Evolutionary conservation across 1,284 basidiomycete genomes (phyloP).

Genomic region (Agaricales sp.): DNA sequence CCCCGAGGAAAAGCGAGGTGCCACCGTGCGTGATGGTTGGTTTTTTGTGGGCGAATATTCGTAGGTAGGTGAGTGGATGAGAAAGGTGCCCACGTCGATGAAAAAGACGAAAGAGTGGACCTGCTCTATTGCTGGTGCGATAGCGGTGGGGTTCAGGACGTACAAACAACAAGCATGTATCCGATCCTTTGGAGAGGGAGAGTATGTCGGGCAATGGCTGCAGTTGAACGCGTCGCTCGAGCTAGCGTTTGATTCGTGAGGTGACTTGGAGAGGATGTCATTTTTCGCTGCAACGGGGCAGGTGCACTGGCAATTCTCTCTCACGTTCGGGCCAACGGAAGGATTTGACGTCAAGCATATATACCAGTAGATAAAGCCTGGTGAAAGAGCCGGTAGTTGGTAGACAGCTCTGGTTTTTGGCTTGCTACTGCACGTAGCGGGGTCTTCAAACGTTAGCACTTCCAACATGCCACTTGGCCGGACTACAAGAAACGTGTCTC

Average conservation of each 20-base stretch:
- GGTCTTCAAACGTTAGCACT: constrained; percentile 33
- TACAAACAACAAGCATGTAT: constrained; percentile 37
- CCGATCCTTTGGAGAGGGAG: constrained; percentile 31
- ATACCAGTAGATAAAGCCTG: constrained; percentile 36
- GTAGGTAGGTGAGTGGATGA: constrained; percentile 15
- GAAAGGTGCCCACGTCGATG: constrained; percentile 30
- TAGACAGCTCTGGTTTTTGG: constrained; percentile 27
- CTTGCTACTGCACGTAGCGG: constrained; percentile 15
- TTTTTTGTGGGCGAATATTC: constrained; percentile 12
- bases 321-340: constrained; percentile 26
- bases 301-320: constrained; percentile 6
- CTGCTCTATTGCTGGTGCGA: constrained; percentile 15
- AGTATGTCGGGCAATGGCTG: constrained; percentile 19
- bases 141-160: constrained; percentile 19
- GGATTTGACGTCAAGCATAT: constrained; percentile 38
- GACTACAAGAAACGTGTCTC: constrained; percentile 32
- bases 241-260: neutral
- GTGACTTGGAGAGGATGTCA: neutral
- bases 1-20: no score
- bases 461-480: constrained; percentile 32
- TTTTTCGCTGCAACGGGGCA: constrained; percentile 14
- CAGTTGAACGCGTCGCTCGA: neutral
- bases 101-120: constrained; percentile 40
- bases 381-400: constrained; percentile 28
- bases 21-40: neutral